Evolutionary conservation across 2,329 filamentous ascomycete species (phyloP), one percentile per base, ranked within the genome.

Genomic region (Colletotrichum orbiculare): DNA sequence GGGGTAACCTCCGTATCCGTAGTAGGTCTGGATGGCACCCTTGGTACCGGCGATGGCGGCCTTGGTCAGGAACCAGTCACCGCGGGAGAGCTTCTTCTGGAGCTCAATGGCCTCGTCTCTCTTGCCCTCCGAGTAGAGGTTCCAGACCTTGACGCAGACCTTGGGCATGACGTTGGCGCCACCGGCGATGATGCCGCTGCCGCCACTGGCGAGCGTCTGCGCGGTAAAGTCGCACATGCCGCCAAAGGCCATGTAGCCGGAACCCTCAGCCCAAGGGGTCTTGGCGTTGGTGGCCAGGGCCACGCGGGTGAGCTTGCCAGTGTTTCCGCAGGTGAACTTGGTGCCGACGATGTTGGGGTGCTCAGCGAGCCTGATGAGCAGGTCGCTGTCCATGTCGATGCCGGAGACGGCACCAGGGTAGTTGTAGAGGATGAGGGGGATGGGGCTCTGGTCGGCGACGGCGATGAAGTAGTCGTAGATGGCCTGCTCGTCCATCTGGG

Each of bases 251-350:
- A 96, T 91, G 82, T 94, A 96, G 10, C 87, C 88, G 17, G 83
- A 86, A 39, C 87, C 87, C 67, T 85, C 80, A 8, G 78, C 75
- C 65, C 75, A 79, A 10, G 90, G 88, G 0, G 90, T 93, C 76
- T 89, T 87, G 62, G 93, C 92, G 71, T 91, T 81, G 52, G 90
- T 88, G 49, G 88, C 92, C 12, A 85, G 79, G 7, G 93, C 92
- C 5, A 97, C 92, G 38, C 93, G 89, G 11, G 93, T 95, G 69
- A 96, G 85, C 81, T 96, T 97, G 69, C 93, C 93, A 1, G 92
- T 96, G 82, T 93, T 96, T 69, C 92, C 93, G 76, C 93, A 96
- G 45, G 93, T 97, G 83, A 97, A 96, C 78, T 97, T 97, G 60
- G 92, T 94, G 68, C 93, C 93, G 68, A 94, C 82, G 73, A 97